Conservation (phyloP, 768 basidiomycete genomes). For the Fibroporia radiculosa region DNA sequence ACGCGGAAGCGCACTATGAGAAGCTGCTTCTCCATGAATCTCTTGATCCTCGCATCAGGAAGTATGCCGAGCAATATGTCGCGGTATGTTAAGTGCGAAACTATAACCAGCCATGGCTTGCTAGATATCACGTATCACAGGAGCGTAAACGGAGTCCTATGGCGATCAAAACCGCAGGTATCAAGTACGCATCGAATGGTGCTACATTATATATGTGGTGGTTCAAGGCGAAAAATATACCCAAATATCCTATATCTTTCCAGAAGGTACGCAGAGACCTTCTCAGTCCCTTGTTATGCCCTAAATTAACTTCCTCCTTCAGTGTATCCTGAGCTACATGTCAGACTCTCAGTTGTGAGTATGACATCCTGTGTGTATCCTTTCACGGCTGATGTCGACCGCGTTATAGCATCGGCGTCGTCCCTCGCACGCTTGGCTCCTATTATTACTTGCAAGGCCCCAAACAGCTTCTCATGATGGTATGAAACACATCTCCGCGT, state of each 20-base stretch:
- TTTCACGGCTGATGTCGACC: slow-evolving; percentile 6
- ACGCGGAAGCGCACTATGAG: slow-evolving; percentile 39
- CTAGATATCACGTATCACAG: slow-evolving; percentile 25
- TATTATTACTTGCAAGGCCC: slow-evolving; percentile 33
- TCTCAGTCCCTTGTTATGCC: not conserved
- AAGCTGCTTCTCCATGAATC: slow-evolving; percentile 18
- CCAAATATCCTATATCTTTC: slow-evolving; percentile 60
- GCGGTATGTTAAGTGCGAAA: slow-evolving; percentile 12
- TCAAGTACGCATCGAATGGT: slow-evolving; percentile 37
- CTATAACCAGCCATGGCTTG: not conserved
- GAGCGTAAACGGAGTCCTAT: slow-evolving; percentile 65
- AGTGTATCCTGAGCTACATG: slow-evolving; percentile 77
- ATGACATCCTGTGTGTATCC: not conserved
- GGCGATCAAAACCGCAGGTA: slow-evolving; percentile 48
- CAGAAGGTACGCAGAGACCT: slow-evolving; percentile 58
- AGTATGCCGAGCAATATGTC: slow-evolving; percentile 18
- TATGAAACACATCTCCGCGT: slow-evolving; percentile 25
- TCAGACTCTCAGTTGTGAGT: slow-evolving; percentile 75
- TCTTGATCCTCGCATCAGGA: slow-evolving; percentile 23
- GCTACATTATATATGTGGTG: slow-evolving; percentile 56
- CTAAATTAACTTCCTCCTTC: not conserved
- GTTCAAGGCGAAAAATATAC: slow-evolving; percentile 69
- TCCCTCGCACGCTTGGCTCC: slow-evolving; percentile 46
- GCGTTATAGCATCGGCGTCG: slow-evolving; percentile 45
- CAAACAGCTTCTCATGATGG: slow-evolving; percentile 52